Base-by-base conservation (phyloP, 768 basidiomycete species). In the Kwoniella sp. region DNA sequence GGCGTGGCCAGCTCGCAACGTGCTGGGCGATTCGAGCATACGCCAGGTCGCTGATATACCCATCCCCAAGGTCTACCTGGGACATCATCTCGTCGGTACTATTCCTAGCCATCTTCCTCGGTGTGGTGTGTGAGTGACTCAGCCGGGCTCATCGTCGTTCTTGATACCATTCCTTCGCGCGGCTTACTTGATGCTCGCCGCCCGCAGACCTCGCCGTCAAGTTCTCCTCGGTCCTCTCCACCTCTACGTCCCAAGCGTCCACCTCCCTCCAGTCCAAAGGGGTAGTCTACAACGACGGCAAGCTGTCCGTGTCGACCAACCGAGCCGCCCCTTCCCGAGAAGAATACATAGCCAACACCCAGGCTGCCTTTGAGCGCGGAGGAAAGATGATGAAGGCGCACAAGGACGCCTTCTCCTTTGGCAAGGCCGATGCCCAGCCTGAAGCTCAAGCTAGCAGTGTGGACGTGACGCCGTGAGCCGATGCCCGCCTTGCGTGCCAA, bases 301-400 rank as follows among this genome's bases (percentile, higher is more conserved):
- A 50, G 28, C 28, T 69, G 17, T 38, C 27, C 5, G 55, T 69
- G 2, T 48, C 40, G 34, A 69, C 67, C 14, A 59, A 69, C 46
- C 42, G 50, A 25, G 56, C 63, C 11, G 59, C 65, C 4, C 65
- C 60, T 1, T 54, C 59, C 2, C 46, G 65, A 32, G 55, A 69
- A n/a, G 62, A 69, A 31, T 66, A 66, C 38, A 62, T 66, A 17
- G 59, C 59, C 1, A 50, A 41, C 25, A 69, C 65, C 4, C 67
- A 64, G 29, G 28, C 55, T 11, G 62, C 65, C 0, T 66, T 69
- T 43, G 61, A 65, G 33, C 39, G 55, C 20, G 64, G 67, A 9
- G 67, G 58, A 2, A 65, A 62, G 42, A 60, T 39, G 14, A 61
- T 69, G 50, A 52, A 53, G 19, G 43, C 51, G n/a, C 67, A 69